These are phyloP conservation scores for Plectranthus barbatus DNA, from an alignment of 257 asterid species.

Conservation along the genomic window DNA sequence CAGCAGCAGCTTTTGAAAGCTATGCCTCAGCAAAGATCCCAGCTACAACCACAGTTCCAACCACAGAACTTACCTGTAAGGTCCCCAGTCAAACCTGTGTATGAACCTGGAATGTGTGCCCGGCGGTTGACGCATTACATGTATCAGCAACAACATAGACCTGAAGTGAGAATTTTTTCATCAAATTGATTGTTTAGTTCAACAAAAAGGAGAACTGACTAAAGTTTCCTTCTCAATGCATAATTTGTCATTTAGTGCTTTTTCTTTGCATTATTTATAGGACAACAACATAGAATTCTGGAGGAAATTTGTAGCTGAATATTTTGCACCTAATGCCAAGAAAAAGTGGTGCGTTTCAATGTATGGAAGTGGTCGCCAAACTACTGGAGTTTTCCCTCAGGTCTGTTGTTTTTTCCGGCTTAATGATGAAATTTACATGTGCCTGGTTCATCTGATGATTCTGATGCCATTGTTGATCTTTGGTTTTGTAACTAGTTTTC, in stretches of 20 bases:
- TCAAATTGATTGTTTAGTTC: neutral
- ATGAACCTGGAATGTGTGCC: constrained; percentile 99
- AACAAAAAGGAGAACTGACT: neutral
- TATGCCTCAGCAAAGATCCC: constrained; percentile 71
- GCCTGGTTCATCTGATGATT: neutral
- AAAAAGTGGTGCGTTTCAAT: constrained; percentile 96
- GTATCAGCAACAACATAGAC: constrained; percentile 98
- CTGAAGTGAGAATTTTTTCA: constrained; percentile 54
- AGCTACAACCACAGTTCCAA: constrained; percentile 55
- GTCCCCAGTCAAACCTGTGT: constrained; percentile 61
- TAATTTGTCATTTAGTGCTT: neutral
- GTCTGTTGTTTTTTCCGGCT: constrained; percentile 28
- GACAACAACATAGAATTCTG: constrained; percentile 81
- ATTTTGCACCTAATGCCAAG: constrained; percentile 91
- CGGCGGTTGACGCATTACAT: constrained; percentile 89
- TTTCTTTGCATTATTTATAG: constrained; percentile 26
- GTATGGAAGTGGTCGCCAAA: constrained; percentile 96
- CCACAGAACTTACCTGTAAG: constrained; percentile 46
- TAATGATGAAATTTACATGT: constrained; percentile 1
- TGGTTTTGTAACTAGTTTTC: neutral
- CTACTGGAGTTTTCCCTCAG: constrained; percentile 94
- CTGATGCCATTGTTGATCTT: constrained; percentile 1
- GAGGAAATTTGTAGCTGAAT: constrained; percentile 89
- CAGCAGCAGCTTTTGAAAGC: constrained; percentile 71
- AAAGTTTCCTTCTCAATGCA: neutral